Percentiles rank a stretch among this genome's conserved stretches.
Evolutionary conservation across 2,329 filamentous ascomycete species (phyloP).

Genomic region (Blastomyces silverae): DNA sequence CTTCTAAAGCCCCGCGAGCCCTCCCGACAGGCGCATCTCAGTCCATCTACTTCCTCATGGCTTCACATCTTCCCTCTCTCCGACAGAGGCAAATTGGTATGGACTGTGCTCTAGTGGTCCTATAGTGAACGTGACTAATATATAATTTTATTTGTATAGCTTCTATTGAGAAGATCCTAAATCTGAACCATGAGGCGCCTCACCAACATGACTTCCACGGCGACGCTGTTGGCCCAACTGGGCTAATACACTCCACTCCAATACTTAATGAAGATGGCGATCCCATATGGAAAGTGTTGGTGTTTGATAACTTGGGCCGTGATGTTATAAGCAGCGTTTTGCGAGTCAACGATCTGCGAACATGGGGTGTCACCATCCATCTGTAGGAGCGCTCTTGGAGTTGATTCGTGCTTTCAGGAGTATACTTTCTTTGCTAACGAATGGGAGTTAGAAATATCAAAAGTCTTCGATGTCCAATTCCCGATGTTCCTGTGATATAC

Average conservation of each 20-base stretch:
- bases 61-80: slow-evolving; percentile 52
- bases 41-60: slow-evolving; percentile 41
- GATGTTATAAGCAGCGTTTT: slow-evolving; percentile 97
- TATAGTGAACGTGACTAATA: neutral
- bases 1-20: neutral
- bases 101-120: slow-evolving; percentile 24
- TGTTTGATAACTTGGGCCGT: slow-evolving; percentile 85
- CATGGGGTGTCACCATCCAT: slow-evolving; percentile 95
- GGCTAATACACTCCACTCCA: slow-evolving; percentile 62
- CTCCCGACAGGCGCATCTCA: neutral
- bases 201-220: slow-evolving; percentile 47
- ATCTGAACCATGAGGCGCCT: slow-evolving; percentile 70
- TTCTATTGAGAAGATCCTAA: slow-evolving; percentile 91
- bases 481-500: slow-evolving; percentile 93
- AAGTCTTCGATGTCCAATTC: slow-evolving; percentile 77
- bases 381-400: slow-evolving; percentile 52
- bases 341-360: slow-evolving; percentile 82
- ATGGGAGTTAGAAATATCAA: slow-evolving; percentile 61
- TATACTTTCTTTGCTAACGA: neutral
- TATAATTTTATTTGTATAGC: slow-evolving; percentile 45
- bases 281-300: slow-evolving; percentile 94
- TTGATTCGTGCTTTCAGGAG: neutral
- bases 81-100: slow-evolving; percentile 66
- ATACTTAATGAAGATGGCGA: slow-evolving; percentile 81
- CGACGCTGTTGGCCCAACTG: slow-evolving; percentile 56